These are phyloP conservation scores for Thielaviopsis populi DNA, from an alignment of 2,329 filamentous ascomycete species.

Conservation along the genomic window DNA sequence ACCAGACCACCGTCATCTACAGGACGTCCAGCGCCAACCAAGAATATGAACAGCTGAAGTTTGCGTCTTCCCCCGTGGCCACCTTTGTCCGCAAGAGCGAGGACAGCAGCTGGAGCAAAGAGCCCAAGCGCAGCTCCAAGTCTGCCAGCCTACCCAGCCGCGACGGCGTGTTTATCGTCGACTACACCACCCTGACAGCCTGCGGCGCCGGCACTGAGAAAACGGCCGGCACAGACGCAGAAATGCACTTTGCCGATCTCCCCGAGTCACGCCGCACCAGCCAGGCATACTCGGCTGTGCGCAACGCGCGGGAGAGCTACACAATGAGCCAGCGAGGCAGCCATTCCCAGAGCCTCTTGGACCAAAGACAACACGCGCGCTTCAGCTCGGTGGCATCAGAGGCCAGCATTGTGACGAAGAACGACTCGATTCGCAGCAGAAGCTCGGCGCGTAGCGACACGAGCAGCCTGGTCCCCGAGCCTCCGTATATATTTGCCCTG, in stretches of 20 bases:
- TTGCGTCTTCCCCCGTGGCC: conserved; percentile 3
- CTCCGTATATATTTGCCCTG: conserved; percentile 10
- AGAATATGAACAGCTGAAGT: conserved; percentile 5
- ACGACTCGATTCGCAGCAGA: not conserved
- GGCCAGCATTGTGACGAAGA: not conserved
- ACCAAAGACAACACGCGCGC: not conserved
- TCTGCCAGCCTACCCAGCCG: not conserved
- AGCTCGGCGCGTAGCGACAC: not conserved
- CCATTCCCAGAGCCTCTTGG: not conserved
- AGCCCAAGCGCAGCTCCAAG: not conserved
- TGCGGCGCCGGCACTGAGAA: not conserved
- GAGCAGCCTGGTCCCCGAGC: conserved; percentile 7
- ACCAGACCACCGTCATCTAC: not conserved
- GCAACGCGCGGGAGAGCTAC: not conserved
- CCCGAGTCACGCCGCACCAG: not conserved
- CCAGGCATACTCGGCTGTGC: not conserved
- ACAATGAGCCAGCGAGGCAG: not conserved
- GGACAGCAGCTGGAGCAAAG: not conserved
- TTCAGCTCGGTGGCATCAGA: not conserved
- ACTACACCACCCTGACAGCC: not conserved
- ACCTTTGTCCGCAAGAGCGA: not conserved
- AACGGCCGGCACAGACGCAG: not conserved
- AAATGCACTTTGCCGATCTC: not conserved
- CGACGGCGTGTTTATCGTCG: conserved; percentile 2
- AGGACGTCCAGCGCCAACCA: not conserved